phyloP scores from a whole-genome alignment of 2,329 filamentous ascomycete species.

The Diaporthe capsici region DNA sequence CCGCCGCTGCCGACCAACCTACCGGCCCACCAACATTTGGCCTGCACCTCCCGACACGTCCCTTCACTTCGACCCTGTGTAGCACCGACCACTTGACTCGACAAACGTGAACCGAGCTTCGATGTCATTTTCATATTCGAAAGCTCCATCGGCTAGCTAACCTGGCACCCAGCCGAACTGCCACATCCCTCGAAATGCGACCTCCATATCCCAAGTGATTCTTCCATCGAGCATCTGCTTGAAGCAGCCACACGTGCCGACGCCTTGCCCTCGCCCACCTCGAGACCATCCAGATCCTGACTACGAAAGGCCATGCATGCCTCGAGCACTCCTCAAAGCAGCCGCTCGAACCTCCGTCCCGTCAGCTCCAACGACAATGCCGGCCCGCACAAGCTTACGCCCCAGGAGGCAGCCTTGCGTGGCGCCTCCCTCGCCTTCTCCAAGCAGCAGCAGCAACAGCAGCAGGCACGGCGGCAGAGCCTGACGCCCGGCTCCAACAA shows the following conservation, averaged over 20 bases:
- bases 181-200: conserved; percentile 4
- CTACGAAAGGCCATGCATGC: conserved; percentile 37
- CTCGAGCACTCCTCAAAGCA: conserved; percentile 22
- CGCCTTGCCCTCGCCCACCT: not conserved
- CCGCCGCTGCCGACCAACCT: conserved; percentile 14
- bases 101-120: not conserved
- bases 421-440: conserved; percentile 70
- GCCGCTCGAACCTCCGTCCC: conserved; percentile 16
- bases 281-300: not conserved
- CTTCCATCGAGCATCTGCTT: conserved; percentile 1
- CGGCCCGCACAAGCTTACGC: conserved; percentile 33
- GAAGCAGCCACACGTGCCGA: conserved; percentile 26
- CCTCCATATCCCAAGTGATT: not conserved
- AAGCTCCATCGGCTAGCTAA: conserved; percentile 1
- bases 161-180: not conserved
- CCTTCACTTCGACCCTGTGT: not conserved
- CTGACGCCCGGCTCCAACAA: conserved; percentile 40
- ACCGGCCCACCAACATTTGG: not conserved
- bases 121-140: not conserved
- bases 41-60: not conserved
- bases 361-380: conserved; percentile 18
- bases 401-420: conserved; percentile 59
- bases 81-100: conserved; percentile 5
- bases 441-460: conserved; percentile 48
- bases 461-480: conserved; percentile 18